Evolutionary conservation across 2,329 filamentous ascomycete species (phyloP).

Genomic region (Rhinocladiella similis): DNA sequence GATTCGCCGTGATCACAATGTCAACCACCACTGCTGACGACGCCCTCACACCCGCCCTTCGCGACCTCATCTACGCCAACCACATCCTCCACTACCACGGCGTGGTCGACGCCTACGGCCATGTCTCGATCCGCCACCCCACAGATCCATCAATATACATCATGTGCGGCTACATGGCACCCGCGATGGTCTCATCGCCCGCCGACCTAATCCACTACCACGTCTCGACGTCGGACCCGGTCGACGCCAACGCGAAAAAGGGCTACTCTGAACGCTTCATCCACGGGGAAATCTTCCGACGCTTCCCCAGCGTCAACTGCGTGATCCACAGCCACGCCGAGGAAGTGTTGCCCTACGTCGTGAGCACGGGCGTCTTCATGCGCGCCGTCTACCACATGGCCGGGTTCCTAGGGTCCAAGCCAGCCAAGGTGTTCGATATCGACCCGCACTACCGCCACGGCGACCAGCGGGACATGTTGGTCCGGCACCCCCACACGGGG

Average conservation of each 20-base stretch:
- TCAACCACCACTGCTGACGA: neutral
- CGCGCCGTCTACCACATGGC: slow-evolving; percentile 46
- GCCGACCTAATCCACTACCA: slow-evolving; percentile 51
- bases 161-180: slow-evolving; percentile 50
- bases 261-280: slow-evolving; percentile 50
- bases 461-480: slow-evolving; percentile 41
- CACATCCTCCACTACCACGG: slow-evolving; percentile 51
- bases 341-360: slow-evolving; percentile 44
- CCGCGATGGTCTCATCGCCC: slow-evolving; percentile 46
- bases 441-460: slow-evolving; percentile 29
- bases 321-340: slow-evolving; percentile 50
- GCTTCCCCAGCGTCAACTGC: slow-evolving; percentile 41
- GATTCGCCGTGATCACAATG: neutral
- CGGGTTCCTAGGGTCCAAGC: slow-evolving; percentile 41
- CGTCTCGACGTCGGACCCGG: slow-evolving; percentile 44
- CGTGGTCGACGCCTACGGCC: slow-evolving; percentile 58
- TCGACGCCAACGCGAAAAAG: slow-evolving; percentile 40
- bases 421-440: slow-evolving; percentile 38
- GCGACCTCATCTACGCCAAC: slow-evolving; percentile 26
- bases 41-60: slow-evolving; percentile 11
- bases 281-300: slow-evolving; percentile 49
- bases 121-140: slow-evolving; percentile 57
- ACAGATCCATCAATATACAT: slow-evolving; percentile 48
- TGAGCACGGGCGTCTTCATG: slow-evolving; percentile 41
- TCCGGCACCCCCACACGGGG: slow-evolving; percentile 38